These are phyloP conservation scores for Leptographium wingfieldii DNA, from an alignment of 2,329 filamentous ascomycete genomes.

Conservation along the genomic window DNA sequence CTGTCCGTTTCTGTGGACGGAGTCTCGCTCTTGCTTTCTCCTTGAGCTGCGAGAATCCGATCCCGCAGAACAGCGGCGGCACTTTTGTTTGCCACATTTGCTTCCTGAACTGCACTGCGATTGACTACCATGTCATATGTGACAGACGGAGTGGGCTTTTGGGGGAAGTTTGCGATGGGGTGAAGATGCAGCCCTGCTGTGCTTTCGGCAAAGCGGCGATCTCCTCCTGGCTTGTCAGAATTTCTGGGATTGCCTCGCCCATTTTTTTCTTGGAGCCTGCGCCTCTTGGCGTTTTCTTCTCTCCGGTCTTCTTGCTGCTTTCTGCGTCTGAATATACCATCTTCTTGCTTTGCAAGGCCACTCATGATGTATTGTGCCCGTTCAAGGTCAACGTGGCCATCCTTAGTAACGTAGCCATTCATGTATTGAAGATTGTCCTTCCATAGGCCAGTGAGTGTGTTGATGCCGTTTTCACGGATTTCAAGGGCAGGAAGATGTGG, in stretches of 20 bases:
- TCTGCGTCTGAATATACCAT: conserved; percentile 80
- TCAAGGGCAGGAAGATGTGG: conserved; percentile 95
- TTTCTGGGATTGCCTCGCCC: conserved; percentile 13
- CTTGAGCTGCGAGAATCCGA: conserved; percentile 38
- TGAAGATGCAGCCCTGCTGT: conserved; percentile 14
- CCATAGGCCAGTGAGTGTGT: conserved; percentile 95
- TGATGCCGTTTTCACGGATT: conserved; percentile 93
- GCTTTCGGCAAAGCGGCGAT: conserved; percentile 11
- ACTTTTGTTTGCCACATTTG: conserved; percentile 82
- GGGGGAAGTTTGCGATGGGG: conserved; percentile 36
- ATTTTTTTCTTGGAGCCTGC: conserved; percentile 52
- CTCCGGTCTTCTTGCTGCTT: conserved; percentile 76
- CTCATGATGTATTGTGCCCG: conserved; percentile 79
- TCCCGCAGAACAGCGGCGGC: conserved; percentile 81
- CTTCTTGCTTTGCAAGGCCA: conserved; percentile 84
- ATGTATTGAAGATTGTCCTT: conserved; percentile 80
- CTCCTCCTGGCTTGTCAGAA: conserved; percentile 5
- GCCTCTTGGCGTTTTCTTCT: conserved; percentile 65
- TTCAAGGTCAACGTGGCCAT: conserved; percentile 79
- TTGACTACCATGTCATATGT: conserved; percentile 87
- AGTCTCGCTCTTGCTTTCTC: conserved; percentile 5
- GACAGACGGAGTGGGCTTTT: conserved; percentile 42
- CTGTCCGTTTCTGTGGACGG: background rate
- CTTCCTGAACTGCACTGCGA: conserved; percentile 49
- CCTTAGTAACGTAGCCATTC: conserved; percentile 93